Percentiles rank a stretch among this genome's conserved stretches.
phyloP scores from a whole-genome alignment of 441 rosid species.

The Croton laevigatus region DNA sequence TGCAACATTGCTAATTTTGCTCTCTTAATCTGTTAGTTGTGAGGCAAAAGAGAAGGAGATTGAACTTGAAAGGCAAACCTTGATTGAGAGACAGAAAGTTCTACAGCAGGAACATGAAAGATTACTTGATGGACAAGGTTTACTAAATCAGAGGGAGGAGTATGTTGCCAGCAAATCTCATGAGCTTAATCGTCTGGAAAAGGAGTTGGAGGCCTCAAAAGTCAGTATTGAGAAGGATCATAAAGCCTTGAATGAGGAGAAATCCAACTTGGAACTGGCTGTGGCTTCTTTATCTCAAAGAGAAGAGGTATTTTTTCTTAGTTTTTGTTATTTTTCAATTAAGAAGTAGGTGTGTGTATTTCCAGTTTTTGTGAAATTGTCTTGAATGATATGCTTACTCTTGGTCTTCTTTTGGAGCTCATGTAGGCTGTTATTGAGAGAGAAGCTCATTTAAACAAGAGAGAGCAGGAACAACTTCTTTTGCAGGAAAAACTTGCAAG shows the following conservation, averaged over 20 bases:
- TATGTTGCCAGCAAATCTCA: conserved; percentile 58
- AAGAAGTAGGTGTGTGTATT: not conserved
- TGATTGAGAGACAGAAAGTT: conserved; percentile 68
- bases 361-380: not conserved
- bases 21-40: conserved; percentile 45
- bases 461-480: conserved; percentile 69
- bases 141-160: conserved; percentile 85
- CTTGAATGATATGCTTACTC: not conserved
- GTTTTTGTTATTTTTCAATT: not conserved
- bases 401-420: conserved; percentile 30
- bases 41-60: conserved; percentile 76
- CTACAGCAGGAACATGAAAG: conserved; percentile 80
- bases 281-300: conserved; percentile 51
- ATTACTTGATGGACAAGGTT: conserved; percentile 69
- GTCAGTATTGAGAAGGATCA: conserved; percentile 48
- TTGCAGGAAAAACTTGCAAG: conserved; percentile 60
- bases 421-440: conserved; percentile 52
- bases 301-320: conserved; percentile 53
- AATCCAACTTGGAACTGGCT: conserved; percentile 50
- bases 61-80: conserved; percentile 54
- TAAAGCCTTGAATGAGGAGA: conserved; percentile 48
- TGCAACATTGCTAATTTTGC: conserved; percentile 14
- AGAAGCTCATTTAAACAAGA: conserved; percentile 57
- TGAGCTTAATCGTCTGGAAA: conserved; percentile 59
- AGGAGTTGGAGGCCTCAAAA: conserved; percentile 56